phyloP scores from a whole-genome alignment of 768 basidiomycete species.

The Multifurca ochricompacta region DNA sequence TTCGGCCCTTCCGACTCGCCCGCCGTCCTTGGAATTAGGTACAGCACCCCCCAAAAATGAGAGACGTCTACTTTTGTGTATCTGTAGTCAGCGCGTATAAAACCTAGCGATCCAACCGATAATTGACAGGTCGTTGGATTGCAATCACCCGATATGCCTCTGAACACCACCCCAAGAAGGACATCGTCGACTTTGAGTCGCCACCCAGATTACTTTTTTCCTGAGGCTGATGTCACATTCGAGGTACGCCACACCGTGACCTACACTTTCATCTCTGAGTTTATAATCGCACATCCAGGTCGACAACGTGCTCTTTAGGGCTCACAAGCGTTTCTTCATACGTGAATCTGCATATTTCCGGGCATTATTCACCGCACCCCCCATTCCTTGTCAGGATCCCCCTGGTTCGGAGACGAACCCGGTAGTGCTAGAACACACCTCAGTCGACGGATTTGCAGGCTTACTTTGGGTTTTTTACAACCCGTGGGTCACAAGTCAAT shows the following conservation, averaged over 20 bases:
- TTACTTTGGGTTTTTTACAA: slow-evolving; percentile 31
- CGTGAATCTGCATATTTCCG: slow-evolving; percentile 48
- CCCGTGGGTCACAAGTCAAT: slow-evolving; percentile 21
- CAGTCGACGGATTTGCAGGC: slow-evolving; percentile 23
- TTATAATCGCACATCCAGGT: slow-evolving; percentile 32
- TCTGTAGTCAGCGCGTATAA: background rate
- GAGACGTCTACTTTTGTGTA: background rate
- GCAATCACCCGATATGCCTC: background rate
- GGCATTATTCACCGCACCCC: slow-evolving; percentile 18
- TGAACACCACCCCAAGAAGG: no score
- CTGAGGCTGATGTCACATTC: background rate
- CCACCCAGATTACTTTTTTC: background rate
- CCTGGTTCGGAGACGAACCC: slow-evolving; percentile 27
- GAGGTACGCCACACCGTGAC: background rate
- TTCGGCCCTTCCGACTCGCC: background rate
- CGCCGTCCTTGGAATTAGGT: background rate
- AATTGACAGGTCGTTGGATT: no score
- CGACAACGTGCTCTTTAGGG: slow-evolving; percentile 45
- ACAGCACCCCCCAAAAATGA: background rate
- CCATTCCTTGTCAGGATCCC: slow-evolving; percentile 21
- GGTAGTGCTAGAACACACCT: slow-evolving; percentile 23
- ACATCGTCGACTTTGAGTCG: rapidly evolving
- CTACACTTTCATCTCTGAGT: background rate
- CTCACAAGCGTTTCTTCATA: slow-evolving; percentile 58
- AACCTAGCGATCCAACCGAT: background rate